A percentile compares a stretch with the other conserved stretches of the same genome.
These are phyloP conservation scores for Moringa oleifera DNA, from an alignment of 345 rosid genomes.

Conservation along the genomic window DNA sequence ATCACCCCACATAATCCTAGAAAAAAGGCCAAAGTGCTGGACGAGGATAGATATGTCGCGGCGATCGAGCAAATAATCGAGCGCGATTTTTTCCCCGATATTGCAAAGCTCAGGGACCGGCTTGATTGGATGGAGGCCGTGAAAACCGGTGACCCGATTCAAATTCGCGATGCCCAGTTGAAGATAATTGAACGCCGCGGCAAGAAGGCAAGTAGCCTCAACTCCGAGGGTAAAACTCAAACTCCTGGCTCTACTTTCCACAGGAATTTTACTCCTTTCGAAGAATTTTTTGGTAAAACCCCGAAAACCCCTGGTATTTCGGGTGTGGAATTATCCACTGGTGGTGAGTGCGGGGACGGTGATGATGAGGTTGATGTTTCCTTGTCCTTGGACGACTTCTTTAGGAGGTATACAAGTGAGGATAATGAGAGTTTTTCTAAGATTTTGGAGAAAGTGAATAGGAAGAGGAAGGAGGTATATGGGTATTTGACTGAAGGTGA, in stretches of 20 bases:
- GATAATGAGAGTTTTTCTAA: conserved; percentile 87
- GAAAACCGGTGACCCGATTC: conserved; percentile 76
- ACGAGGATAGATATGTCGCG: conserved; percentile 78
- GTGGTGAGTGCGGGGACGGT: conserved; percentile 27
- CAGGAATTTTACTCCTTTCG: conserved; percentile 73
- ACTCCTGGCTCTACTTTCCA: conserved; percentile 87
- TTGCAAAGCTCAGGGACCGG: conserved; percentile 86
- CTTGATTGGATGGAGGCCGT: conserved; percentile 93
- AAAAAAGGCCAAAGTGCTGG: conserved; percentile 61
- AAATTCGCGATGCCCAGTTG: conserved; percentile 90
- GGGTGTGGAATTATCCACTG: conserved; percentile 29
- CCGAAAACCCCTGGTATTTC: conserved; percentile 40
- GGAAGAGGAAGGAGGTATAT: conserved; percentile 74
- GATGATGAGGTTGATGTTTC: conserved; percentile 45
- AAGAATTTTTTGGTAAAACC: conserved; percentile 58
- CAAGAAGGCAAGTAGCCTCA: conserved; percentile 28
- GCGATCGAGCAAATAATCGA: conserved; percentile 93
- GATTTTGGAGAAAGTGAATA: conserved; percentile 82
- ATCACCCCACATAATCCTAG: conserved; percentile 29
- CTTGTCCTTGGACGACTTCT: conserved; percentile 69
- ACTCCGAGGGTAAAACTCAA: conserved; percentile 41
- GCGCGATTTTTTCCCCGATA: conserved; percentile 95
- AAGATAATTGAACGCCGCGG: conserved; percentile 93
- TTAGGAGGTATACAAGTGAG: conserved; percentile 84
- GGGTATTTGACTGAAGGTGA: conserved; percentile 61